These are phyloP conservation scores for Daedaleopsis nitida DNA, from an alignment of 768 basidiomycete genomes.

Conservation along the genomic window DNA sequence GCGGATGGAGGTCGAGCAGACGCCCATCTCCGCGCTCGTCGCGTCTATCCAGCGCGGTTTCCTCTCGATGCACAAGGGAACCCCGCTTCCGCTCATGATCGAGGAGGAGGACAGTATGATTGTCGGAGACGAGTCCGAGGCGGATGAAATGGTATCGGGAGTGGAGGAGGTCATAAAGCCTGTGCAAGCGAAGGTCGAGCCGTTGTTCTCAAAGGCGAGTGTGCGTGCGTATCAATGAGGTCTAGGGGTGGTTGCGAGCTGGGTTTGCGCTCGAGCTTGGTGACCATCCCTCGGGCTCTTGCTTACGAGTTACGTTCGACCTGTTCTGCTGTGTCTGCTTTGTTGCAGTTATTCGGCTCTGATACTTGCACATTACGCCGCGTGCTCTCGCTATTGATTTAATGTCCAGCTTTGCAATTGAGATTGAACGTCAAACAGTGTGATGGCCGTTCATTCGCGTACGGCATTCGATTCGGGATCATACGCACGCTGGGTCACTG, in stretches of 20 bases:
- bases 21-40: constrained; percentile 65
- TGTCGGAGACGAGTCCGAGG: neutral
- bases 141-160: constrained; percentile 15
- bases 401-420: neutral
- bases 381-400: neutral
- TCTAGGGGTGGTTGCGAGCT: neutral
- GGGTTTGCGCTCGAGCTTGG: no score
- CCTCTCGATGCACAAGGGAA: constrained; percentile 56
- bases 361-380: neutral
- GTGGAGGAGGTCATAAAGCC: neutral
- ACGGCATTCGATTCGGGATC: no score
- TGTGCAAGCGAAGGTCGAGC: constrained; percentile 3
- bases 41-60: constrained; percentile 66
- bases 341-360: neutral
- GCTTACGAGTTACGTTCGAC: neutral
- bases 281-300: neutral
- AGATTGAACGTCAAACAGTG: neutral
- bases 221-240: neutral
- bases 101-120: constrained; percentile 14
- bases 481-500: no score
- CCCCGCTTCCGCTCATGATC: constrained; percentile 54
- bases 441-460: no score
- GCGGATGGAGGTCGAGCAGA: constrained; percentile 31
- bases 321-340: neutral
- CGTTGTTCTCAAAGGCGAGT: constrained; percentile 8